Conservation (phyloP, 73 alveolate species). For the Uronychia setigera region DNA sequence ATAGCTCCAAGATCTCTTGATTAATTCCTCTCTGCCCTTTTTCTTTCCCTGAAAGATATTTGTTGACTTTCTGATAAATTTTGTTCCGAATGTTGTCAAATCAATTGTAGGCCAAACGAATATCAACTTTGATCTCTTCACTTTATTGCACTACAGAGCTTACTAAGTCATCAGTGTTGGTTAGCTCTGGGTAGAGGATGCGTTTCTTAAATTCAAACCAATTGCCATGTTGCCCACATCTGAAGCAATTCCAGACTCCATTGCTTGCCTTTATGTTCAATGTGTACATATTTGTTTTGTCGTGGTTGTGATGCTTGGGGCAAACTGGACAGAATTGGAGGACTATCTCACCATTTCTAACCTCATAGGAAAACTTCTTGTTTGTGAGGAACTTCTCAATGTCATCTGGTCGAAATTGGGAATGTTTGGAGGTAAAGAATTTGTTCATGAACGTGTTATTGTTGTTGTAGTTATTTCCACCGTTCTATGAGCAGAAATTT, state of each 20-base stretch:
- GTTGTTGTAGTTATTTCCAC: too few relatives aligned
- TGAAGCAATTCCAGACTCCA: slow-evolving; percentile 87
- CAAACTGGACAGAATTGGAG: slow-evolving; percentile 84
- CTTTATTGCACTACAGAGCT: slow-evolving; percentile 2
- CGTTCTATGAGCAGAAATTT: too few relatives aligned
- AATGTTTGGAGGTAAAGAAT: too few relatives aligned
- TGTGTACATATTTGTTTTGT: slow-evolving; percentile 64
- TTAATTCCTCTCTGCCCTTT: slow-evolving; percentile 58
- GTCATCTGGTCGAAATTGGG: too few relatives aligned
- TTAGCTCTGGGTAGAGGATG: neutral
- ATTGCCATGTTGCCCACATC: slow-evolving; percentile 83
- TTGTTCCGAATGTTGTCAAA: slow-evolving; percentile 4
- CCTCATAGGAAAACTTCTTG: too few relatives aligned
- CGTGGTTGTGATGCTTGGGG: slow-evolving; percentile 77
- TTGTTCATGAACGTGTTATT: too few relatives aligned
- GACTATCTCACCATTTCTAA: slow-evolving; percentile 14
- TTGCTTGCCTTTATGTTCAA: slow-evolving; percentile 48
- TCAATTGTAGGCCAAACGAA: slow-evolving; percentile 3
- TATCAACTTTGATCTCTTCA: slow-evolving; percentile 15
- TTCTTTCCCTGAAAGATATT: slow-evolving; percentile 37
- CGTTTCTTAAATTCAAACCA: slow-evolving; percentile 85
- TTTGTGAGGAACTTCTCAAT: too few relatives aligned
- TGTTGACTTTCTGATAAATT: slow-evolving; percentile 9
- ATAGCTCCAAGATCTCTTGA: slow-evolving; percentile 58
- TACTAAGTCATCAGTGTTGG: slow-evolving; percentile 1